A percentile compares a stretch with the other conserved stretches of the same genome.
These are phyloP conservation scores for Nakazawaea ishiwadae DNA, from an alignment of 805 yeast genomes.

Conservation along the genomic window DNA sequence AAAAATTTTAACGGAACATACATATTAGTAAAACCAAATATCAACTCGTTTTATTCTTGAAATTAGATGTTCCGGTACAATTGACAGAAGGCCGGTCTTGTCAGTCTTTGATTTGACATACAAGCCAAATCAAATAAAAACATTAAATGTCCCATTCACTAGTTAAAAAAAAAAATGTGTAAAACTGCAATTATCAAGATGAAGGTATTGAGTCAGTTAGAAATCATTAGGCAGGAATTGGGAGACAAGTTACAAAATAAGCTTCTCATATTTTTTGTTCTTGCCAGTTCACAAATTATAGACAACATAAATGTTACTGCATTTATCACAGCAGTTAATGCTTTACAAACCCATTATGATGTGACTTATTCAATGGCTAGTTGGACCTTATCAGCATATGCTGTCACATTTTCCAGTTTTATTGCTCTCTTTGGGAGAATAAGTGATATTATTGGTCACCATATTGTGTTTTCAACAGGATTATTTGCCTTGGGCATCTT, in stretches of 20 bases:
- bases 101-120: no score
- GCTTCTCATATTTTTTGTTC: background rate
- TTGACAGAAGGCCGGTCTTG: no score
- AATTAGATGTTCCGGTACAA: no score
- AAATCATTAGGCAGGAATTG: no score
- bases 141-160: no score
- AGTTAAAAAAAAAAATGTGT: no score
- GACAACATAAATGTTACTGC: slow-evolving; percentile 17
- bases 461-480: slow-evolving; percentile 21
- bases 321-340: slow-evolving; percentile 6
- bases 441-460: slow-evolving; percentile 31
- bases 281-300: background rate
- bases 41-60: no score
- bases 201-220: no score
- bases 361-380: slow-evolving; percentile 6
- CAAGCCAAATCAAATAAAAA: no score
- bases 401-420: slow-evolving; percentile 32
- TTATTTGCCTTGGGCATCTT: slow-evolving; percentile 20
- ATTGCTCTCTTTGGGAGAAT: slow-evolving; percentile 32
- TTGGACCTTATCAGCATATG: slow-evolving; percentile 33
- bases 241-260: background rate
- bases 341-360: slow-evolving; percentile 3
- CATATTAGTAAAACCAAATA: no score
- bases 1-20: no score
- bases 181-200: no score